Percentiles rank a stretch among this genome's conserved stretches.
Conservation (phyloP, 2,329 filamentous ascomycete genomes). For the Onygenales sp. region DNA sequence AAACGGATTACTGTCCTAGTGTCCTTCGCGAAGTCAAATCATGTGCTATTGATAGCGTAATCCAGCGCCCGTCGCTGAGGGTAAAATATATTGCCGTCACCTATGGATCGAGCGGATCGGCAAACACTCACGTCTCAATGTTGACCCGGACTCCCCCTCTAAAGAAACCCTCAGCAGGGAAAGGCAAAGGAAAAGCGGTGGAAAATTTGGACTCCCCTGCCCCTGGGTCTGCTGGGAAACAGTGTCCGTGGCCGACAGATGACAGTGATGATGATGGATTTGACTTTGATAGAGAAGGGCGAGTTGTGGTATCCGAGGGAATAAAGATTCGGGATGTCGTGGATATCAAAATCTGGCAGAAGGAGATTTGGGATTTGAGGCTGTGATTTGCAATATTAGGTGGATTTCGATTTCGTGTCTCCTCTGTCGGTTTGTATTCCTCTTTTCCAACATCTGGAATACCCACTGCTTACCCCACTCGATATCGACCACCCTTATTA, state of each 20-base stretch:
- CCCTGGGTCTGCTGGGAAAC: background rate
- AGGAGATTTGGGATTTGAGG: constrained; percentile 14
- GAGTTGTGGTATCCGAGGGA: constrained; percentile 1
- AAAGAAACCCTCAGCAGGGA: background rate
- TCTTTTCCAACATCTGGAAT: no score
- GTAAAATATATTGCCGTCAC: constrained; percentile 17
- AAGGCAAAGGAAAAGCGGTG: constrained; percentile 2
- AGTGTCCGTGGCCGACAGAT: background rate
- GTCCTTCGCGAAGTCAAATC: constrained; percentile 13
- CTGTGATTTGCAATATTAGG: constrained; percentile 7
- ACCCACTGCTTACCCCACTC: no score
- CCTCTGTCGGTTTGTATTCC: no score
- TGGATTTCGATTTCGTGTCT: no score
- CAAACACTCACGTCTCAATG: no score
- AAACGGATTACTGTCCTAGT: constrained; percentile 8
- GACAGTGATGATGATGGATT: constrained; percentile 4
- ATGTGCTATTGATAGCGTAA: constrained; percentile 14
- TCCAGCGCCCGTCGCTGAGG: constrained; percentile 11
- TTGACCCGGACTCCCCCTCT: no score
- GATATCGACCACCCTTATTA: no score
- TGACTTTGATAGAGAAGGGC: background rate
- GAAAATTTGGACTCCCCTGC: background rate
- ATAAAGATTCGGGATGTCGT: constrained; percentile 11
- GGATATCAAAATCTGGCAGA: constrained; percentile 18
- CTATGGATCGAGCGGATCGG: constrained; percentile 3